Evolutionary conservation across 176 grass and related monocot genomes (phyloP), one percentile per base, ranked within the genome.

Genomic region (Luzula sylvatica): DNA sequence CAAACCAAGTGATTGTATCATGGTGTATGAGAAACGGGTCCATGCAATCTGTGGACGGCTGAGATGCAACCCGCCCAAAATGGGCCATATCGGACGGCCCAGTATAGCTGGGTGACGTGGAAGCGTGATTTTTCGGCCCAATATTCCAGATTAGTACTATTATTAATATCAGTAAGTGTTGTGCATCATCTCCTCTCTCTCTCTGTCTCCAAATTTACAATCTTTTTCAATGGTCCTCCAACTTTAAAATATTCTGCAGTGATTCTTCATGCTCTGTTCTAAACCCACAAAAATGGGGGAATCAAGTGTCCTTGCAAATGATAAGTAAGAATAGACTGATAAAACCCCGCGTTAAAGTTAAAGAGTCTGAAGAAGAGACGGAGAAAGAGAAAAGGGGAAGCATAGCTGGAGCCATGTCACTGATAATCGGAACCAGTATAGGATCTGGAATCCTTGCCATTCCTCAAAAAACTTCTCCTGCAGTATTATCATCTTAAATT

Each of bases 401-500:
- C 57, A 70, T 94, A 70, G 62, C 60, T 11, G 87, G 87, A 12
- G 82, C 82, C 14, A 74, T 73, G 0, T 83, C 82, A 38, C 73
- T 87, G n/a, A 87, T 87, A 23, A 52, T 94, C 14, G 87, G 87
- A 18, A 94, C 87, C 20, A 94, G 78, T 66, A 94, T 94, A 38
- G 87, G 87, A 25, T 94, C 87, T n/a, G 82, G 87, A 57, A 94
- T 94, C 70, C 87, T 94, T 56, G 87, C 87, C 44, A 75, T 94
- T 58, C 82, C 87, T 14, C 66, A 76, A 58, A 53, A 70, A 24
- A 87, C 82, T 20, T 83, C 78, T 44, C 78, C 74, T 11, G 78
- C 87, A n/a, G 87, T 87, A 62, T 39, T 42, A 13, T 54, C 11
- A 35, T 35, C 30, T 9, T 35, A 7, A 35, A 35, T 35, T 9